Evolutionary conservation across 257 asterid genomes (phyloP), one percentile per base, ranked within the genome.

Genomic region (Nicotiana undulata): DNA sequence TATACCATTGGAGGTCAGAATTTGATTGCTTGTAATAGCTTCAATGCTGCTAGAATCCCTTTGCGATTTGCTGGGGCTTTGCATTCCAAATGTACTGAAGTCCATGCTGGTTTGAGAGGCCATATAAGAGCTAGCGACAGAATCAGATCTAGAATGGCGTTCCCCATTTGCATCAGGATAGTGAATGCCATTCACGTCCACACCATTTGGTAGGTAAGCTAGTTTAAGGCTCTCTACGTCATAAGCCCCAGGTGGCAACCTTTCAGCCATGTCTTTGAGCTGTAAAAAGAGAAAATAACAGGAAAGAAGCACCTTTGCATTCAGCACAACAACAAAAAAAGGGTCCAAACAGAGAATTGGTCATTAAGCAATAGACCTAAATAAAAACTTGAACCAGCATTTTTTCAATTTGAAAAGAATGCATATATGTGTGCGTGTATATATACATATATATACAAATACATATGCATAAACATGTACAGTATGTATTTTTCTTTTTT

Each of bases 261-360:
- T 90, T 88, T 90, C 97, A 1, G 99, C 98, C 96, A 95, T 92
- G 81, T 95, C 97, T 87, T 93, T 95, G 80, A 95, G 94, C 99
- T 95, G 90, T 79, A 80, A 83, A 28, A 51, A 51, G 34, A 81
- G 63, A 56, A 85, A 75, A 67, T 20, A 40, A 79, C 37, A 83
- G 82, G 34, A 75, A 46, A 28, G 34, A 66, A 46, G 24, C 65
- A 81, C 26, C 34, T 16, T 29, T 78, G 26, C 37, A 59, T 31
- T 76, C 66, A 58, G 74, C 16, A 9, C 16, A 9, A 40, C 28
- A 70, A 65, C 65, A 16, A 52, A 20, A n/a, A 72, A 46, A 22
- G 59, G 55, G 29, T 37, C 28, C 37, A 11, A 32, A 70, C 32
- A 16, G 51, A 34, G 12, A 11, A 34, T 29, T 26, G 51, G 40